A percentile compares a stretch with the other conserved stretches of the same genome.
Evolutionary conservation across 495 filamentous ascomycete species (phyloP).

Genomic region (Cercophora samala): DNA sequence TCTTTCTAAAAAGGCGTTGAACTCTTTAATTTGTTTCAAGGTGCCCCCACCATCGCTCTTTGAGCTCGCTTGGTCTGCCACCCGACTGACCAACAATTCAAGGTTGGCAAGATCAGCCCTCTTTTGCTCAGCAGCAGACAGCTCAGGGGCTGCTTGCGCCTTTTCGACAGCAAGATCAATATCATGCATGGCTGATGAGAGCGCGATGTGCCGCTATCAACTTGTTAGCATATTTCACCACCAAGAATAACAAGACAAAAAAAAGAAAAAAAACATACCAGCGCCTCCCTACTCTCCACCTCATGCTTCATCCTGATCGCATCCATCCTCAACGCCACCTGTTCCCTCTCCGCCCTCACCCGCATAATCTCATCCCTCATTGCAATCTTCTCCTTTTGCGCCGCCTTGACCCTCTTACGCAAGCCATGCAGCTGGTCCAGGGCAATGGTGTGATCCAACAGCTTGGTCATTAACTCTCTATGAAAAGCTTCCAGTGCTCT

Average conservation of each 20-base stretch:
- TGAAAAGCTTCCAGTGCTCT: conserved; percentile 66
- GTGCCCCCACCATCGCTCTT: conserved; percentile 45
- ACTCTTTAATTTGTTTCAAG: conserved; percentile 52
- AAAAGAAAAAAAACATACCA: conserved; percentile 34
- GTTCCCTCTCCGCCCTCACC: conserved; percentile 61
- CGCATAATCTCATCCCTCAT: conserved; percentile 62
- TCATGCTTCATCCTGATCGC: conserved; percentile 61
- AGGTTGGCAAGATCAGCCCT: conserved; percentile 43
- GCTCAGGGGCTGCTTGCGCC: conserved; percentile 40
- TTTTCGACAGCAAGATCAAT: conserved; percentile 53
- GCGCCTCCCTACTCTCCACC: conserved; percentile 43
- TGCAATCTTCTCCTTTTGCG: conserved; percentile 62
- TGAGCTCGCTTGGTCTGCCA: conserved; percentile 45
- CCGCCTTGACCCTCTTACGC: conserved; percentile 57
- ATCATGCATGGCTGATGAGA: conserved; percentile 54
- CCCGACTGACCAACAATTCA: conserved; percentile 47
- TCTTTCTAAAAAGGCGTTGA: conserved; percentile 56
- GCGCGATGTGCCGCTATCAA: conserved; percentile 42
- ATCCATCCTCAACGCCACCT: conserved; percentile 66
- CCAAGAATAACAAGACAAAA: background rate
- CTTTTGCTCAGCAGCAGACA: conserved; percentile 38
- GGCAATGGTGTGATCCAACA: conserved; percentile 57
- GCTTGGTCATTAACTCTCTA: conserved; percentile 60
- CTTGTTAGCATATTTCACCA: conserved; percentile 9
- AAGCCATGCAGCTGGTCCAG: conserved; percentile 65